Conservation (phyloP, 2,329 filamentous ascomycete genomes). For the Scedosporium aurantiacum region DNA sequence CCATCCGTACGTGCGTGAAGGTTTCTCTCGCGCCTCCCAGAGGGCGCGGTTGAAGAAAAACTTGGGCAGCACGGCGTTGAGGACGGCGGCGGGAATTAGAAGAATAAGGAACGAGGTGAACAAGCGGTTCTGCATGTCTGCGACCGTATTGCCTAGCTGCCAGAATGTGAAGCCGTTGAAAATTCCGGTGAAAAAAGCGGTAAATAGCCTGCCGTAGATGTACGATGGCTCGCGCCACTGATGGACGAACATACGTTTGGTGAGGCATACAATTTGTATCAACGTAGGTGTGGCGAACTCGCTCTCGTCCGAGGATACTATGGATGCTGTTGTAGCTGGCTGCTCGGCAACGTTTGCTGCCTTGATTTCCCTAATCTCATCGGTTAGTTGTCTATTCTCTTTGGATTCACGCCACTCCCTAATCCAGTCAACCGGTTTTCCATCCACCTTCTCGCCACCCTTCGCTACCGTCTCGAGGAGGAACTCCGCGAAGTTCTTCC, state of each 20-base stretch:
- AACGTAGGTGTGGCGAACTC: constrained; percentile 30
- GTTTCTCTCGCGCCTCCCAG: constrained; percentile 64
- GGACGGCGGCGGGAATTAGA: constrained; percentile 72
- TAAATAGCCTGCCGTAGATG: constrained; percentile 70
- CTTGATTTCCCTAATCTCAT: constrained; percentile 6
- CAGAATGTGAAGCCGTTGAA: constrained; percentile 87
- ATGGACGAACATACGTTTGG: constrained; percentile 81
- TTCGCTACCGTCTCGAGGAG: constrained; percentile 68
- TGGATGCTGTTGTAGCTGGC: constrained; percentile 17
- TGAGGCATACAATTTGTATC: constrained; percentile 49
- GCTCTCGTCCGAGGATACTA: not conserved
- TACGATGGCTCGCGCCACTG: constrained; percentile 73
- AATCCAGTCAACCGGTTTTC: constrained; percentile 32
- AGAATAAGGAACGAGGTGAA: constrained; percentile 71
- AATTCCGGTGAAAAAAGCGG: constrained; percentile 66
- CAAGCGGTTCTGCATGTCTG: constrained; percentile 67
- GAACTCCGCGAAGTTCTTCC: constrained; percentile 75
- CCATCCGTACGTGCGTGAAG: constrained; percentile 70
- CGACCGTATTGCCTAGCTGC: constrained; percentile 56
- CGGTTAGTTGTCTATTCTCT: not conserved
- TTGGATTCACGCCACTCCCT: constrained; percentile 9
- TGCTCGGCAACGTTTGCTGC: constrained; percentile 12
- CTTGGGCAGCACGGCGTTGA: constrained; percentile 70
- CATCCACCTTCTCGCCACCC: constrained; percentile 45
- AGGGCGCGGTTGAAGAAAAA: constrained; percentile 69